Evolutionary conservation across 495 filamentous ascomycete species (phyloP).

Genomic region (Bathelium albidoporum): DNA sequence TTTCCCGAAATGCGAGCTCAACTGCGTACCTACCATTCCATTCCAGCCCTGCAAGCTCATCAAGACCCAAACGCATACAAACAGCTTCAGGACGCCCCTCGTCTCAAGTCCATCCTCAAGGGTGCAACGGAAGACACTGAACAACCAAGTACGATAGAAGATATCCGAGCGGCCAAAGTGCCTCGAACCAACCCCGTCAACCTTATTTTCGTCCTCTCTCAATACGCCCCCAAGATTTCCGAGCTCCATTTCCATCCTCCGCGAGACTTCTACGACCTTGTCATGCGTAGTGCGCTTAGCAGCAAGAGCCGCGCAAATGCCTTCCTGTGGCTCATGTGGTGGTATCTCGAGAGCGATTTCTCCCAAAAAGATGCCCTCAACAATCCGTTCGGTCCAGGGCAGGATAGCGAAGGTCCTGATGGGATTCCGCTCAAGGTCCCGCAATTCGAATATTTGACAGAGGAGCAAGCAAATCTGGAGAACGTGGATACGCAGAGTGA

Average conservation of each 20-base stretch:
- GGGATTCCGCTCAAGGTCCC: conserved; percentile 74
- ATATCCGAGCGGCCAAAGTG: conserved; percentile 53
- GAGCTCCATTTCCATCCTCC: conserved; percentile 81
- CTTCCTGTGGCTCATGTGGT: conserved; percentile 98
- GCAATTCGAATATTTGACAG: conserved; percentile 60
- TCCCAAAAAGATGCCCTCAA: conserved; percentile 66
- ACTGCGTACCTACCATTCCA: conserved; percentile 94
- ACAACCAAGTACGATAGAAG: conserved; percentile 76
- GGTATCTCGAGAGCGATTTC: conserved; percentile 96
- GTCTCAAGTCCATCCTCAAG: conserved; percentile 94
- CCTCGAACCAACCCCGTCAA: conserved; percentile 96
- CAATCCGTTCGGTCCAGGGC: conserved; percentile 82
- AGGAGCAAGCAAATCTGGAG: conserved; percentile 67
- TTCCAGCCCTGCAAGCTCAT: conserved; percentile 87
- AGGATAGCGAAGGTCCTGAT: conserved; percentile 49
- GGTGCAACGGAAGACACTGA: conserved; percentile 88
- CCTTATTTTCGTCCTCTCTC: conserved; percentile 87
- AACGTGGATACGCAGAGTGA: conserved; percentile 88
- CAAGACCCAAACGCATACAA: conserved; percentile 96
- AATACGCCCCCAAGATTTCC: conserved; percentile 82
- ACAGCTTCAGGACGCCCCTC: conserved; percentile 91
- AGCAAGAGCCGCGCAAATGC: conserved; percentile 76
- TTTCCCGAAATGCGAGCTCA: conserved; percentile 99
- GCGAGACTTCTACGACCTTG: conserved; percentile 88
- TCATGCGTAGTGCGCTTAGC: conserved; percentile 78